A percentile compares a stretch with the other conserved stretches of the same genome.
phyloP scores from a whole-genome alignment of 75 land plant genomes.

The Isoetes taiwanensis region DNA sequence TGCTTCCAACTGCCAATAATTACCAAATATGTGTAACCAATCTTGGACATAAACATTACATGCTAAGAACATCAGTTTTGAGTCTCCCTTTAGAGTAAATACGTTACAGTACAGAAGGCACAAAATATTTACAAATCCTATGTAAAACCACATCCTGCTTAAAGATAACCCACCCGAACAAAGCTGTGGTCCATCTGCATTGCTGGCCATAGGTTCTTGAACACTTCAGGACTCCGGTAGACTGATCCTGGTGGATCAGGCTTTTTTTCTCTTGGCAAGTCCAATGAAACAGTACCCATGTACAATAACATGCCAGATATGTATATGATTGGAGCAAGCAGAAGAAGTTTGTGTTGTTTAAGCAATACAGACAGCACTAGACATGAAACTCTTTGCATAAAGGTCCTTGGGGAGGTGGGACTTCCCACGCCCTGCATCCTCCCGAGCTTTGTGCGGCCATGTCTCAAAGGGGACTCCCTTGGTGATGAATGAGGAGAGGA shows the following conservation, averaged over 20 bases:
- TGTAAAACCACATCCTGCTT: background rate
- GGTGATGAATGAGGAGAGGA: too few species aligned
- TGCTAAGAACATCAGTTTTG: background rate
- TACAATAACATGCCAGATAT: slow-evolving; percentile 67
- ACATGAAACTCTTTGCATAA: slow-evolving; percentile 19
- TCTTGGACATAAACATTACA: slow-evolving; percentile 1
- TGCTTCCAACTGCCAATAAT: slow-evolving; percentile 41
- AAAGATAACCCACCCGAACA: slow-evolving; percentile 23
- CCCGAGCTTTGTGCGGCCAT: too few species aligned
- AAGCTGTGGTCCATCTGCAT: slow-evolving; percentile 36
- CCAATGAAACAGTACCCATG: slow-evolving; percentile 45
- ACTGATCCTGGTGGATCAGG: slow-evolving; percentile 40
- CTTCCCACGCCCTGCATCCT: too few species aligned
- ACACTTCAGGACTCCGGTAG: slow-evolving; percentile 70
- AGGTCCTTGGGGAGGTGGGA: slow-evolving; percentile 1
- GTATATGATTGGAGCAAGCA: slow-evolving; percentile 77
- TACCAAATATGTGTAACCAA: background rate
- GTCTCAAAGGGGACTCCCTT: too few species aligned
- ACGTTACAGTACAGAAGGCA: background rate
- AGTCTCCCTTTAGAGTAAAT: background rate
- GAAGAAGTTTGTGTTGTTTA: slow-evolving; percentile 61
- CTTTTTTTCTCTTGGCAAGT: slow-evolving; percentile 5
- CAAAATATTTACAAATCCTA: background rate
- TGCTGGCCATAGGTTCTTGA: slow-evolving; percentile 54
- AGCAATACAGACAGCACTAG: slow-evolving; percentile 18